Conservation (phyloP, 2,329 filamentous ascomycete species). For the Sclerotinia sclerotiorum region DNA sequence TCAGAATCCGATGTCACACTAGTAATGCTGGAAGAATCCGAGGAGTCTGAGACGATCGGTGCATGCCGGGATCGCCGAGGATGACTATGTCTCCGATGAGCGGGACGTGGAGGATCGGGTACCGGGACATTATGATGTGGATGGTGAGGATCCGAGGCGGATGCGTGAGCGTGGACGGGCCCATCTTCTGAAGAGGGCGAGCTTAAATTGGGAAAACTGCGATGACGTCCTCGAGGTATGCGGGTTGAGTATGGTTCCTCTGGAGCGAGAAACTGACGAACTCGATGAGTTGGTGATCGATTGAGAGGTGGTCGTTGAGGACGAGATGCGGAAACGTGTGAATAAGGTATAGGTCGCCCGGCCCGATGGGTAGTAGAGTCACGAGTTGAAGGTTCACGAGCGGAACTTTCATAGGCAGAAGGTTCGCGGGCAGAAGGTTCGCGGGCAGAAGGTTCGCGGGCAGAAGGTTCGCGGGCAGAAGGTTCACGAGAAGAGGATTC, state of each 20-base stretch:
- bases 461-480: constrained; percentile 10
- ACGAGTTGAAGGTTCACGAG: background rate
- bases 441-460: constrained; percentile 30
- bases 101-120: constrained; percentile 9
- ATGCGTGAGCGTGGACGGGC: constrained; percentile 34
- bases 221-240: constrained; percentile 30
- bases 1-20: constrained; percentile 17
- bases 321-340: constrained; percentile 30
- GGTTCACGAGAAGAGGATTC: constrained; percentile 31
- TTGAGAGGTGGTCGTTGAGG: constrained; percentile 36
- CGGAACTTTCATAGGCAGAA: background rate
- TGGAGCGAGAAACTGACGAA: constrained; percentile 45
- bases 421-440: constrained; percentile 24
- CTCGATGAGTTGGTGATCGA: constrained; percentile 40
- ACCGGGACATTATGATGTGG: background rate
- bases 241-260: constrained; percentile 41
- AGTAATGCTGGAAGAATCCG: constrained; percentile 1
- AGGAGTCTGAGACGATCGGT: constrained; percentile 13
- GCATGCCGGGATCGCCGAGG: constrained; percentile 40
- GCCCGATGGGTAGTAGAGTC: constrained; percentile 8
- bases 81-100: constrained; percentile 51
- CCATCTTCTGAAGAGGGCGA: constrained; percentile 29
- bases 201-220: constrained; percentile 36
- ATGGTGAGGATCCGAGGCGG: background rate
- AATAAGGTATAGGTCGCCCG: constrained; percentile 29